Base-by-base conservation (phyloP, 2,329 filamentous ascomycete genomes). In the Talaromyces atroroseus region DNA sequence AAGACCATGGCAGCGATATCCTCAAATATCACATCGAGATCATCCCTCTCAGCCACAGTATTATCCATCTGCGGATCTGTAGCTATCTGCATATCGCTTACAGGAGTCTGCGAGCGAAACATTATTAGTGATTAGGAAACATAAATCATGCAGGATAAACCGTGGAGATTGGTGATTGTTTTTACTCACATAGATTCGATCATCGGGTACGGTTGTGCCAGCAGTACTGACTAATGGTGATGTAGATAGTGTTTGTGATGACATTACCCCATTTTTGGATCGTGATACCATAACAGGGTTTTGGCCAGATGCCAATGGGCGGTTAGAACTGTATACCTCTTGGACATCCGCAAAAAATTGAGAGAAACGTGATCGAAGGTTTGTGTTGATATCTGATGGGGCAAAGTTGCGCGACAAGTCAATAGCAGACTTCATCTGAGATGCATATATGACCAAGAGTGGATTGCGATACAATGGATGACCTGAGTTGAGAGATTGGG, bases 1-100 rank as follows among this genome's bases (percentile, higher is more conserved):
- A 55, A 26, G 38, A 58, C 52, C 47, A 58, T 56, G 1, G 56
- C 53, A 11, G 53, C 47, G 36, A 58, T 58, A 20, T 58, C 56
- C 26, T 58, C 56, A 32, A 55, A 58, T 20, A 56, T 56, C 14
- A 50, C 23, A 32, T 56, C 54, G 24, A 56, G 44, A 24, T 56
- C 54, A 42, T 56, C 54, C 20, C 44, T 52, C 26, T 56, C 54
- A 18, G 36, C n/a, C 3, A 45, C 8, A 14, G 54, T 26, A n/a
- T 49, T 21, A 23, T 56, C 44, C 5, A 21, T 6, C 21, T 40
- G 48, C 4, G 29, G 40, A n/a, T 38, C 49, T 7, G 38, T 38
- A 24, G 34, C 36, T 21, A 56, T 6, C 29, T 40, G 34, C 18
- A 29, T 34, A 21, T 34, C 29, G 12, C 44, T 56, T 16, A 38